A percentile compares a stretch with the other conserved stretches of the same genome.
phyloP scores from a whole-genome alignment of 371 early-diverging fungal species.

The Rhizopus arrhizus region DNA sequence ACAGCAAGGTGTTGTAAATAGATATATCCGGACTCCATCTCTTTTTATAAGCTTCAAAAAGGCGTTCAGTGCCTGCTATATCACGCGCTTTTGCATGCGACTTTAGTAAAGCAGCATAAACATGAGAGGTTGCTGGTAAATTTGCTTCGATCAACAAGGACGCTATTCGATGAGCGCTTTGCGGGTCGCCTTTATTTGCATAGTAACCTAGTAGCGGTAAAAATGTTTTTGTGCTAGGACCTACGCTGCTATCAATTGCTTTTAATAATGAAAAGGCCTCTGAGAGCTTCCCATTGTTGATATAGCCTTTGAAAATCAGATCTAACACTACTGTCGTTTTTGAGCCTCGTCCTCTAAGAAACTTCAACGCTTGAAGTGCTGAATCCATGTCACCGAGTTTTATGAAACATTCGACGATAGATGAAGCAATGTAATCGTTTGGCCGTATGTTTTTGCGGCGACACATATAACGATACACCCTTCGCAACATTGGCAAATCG shows the following conservation, averaged over 20 bases:
- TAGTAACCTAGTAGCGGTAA: constrained; percentile 33
- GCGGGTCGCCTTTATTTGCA: constrained; percentile 36
- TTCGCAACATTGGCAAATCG: constrained; percentile 28
- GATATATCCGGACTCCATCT: constrained; percentile 32
- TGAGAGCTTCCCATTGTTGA: constrained; percentile 24
- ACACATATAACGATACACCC: constrained; percentile 35
- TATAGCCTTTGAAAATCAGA: constrained; percentile 31
- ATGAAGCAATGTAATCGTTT: constrained; percentile 34
- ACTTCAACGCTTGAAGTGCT: constrained; percentile 10
- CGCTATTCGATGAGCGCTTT: constrained; percentile 24
- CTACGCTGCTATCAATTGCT: constrained; percentile 23
- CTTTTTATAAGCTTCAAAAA: constrained; percentile 29
- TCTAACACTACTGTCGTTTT: constrained; percentile 28
- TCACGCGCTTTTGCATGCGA: constrained; percentile 49
- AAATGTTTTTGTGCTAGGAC: constrained; percentile 25
- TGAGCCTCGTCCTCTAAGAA: background rate
- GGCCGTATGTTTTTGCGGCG: constrained; percentile 24
- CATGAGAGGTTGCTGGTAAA: constrained; percentile 13
- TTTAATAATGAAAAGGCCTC: constrained; percentile 32
- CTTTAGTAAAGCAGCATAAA: constrained; percentile 44
- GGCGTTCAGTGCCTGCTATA: constrained; percentile 33
- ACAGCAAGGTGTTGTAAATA: constrained; percentile 40
- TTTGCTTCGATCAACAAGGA: constrained; percentile 29
- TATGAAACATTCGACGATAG: constrained; percentile 42
- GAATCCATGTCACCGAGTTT: constrained; percentile 27